Percentiles rank a stretch among this genome's conserved stretches.
These are phyloP conservation scores for Petunia hybrid DNA, from an alignment of 305 asterid species.

Conservation along the genomic window DNA sequence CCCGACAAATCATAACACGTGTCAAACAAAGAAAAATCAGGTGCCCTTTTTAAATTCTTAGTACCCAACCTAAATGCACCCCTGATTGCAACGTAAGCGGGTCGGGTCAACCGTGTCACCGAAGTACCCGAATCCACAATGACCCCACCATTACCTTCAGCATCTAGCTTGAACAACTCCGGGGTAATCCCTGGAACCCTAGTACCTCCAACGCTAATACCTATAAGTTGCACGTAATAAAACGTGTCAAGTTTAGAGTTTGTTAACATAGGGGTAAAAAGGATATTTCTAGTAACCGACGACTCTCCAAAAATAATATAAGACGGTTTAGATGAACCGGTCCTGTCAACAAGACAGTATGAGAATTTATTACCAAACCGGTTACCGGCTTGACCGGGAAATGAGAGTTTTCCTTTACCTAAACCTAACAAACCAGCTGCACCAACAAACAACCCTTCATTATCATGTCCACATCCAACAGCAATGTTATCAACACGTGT, in stretches of 20 bases:
- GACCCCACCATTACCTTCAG: conserved; percentile 46
- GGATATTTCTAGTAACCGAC: conserved; percentile 37
- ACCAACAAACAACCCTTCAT: conserved; percentile 49
- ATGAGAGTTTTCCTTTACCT: conserved; percentile 49
- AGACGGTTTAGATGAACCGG: conserved; percentile 44
- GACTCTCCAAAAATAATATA: conserved; percentile 45
- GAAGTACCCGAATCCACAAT: conserved; percentile 54
- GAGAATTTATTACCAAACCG: conserved; percentile 47
- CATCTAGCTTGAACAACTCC: conserved; percentile 41
- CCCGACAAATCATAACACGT: conserved; percentile 54
- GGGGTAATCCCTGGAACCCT: conserved; percentile 40
- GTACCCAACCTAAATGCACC: conserved; percentile 46
- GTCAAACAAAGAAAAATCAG: conserved; percentile 48
- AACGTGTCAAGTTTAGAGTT: conserved; percentile 49
- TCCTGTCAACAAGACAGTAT: conserved; percentile 47
- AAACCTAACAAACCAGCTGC: conserved; percentile 54
- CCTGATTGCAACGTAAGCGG: conserved; percentile 48
- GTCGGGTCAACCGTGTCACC: conserved; percentile 49
- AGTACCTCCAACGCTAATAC: conserved; percentile 49
- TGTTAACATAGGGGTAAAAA: conserved; percentile 46
- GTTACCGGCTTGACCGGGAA: conserved; percentile 45
- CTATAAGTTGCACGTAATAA: conserved; percentile 46
- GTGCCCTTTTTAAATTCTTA: conserved; percentile 32
- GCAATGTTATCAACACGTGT: conserved; percentile 39
- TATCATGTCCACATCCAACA: conserved; percentile 53